phyloP scores from a whole-genome alignment of 2,329 filamentous ascomycete genomes.

The Ophiostoma quercus region DNA sequence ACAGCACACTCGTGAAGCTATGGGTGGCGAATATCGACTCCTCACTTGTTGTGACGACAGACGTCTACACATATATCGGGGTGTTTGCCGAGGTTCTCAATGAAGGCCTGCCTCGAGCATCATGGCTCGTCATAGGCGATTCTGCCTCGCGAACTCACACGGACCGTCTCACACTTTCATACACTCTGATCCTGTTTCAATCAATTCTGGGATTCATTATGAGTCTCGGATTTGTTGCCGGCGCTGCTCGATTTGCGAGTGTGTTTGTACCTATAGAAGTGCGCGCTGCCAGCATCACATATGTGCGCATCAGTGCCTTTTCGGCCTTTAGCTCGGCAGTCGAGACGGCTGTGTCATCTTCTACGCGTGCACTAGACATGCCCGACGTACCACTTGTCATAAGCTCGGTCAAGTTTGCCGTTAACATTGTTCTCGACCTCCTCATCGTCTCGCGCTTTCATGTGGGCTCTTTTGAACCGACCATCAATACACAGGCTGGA shows the following conservation, averaged over 20 bases:
- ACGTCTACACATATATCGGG: slow-evolving; percentile 64
- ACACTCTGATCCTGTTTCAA: slow-evolving; percentile 61
- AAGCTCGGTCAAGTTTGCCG: slow-evolving; percentile 55
- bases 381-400: slow-evolving; percentile 65
- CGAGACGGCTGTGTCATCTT: slow-evolving; percentile 56
- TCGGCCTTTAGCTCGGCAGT: slow-evolving; percentile 57
- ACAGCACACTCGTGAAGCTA: slow-evolving; percentile 61
- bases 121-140: slow-evolving; percentile 66
- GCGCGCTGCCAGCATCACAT: slow-evolving; percentile 52
- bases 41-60: slow-evolving; percentile 57
- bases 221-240: slow-evolving; percentile 53
- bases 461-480: slow-evolving; percentile 49
- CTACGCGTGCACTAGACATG: slow-evolving; percentile 61
- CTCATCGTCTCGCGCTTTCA: slow-evolving; percentile 63
- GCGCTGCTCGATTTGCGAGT: slow-evolving; percentile 50
- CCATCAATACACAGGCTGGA: slow-evolving; percentile 58
- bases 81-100: slow-evolving; percentile 64
- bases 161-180: slow-evolving; percentile 53
- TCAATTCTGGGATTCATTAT: slow-evolving; percentile 52
- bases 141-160: slow-evolving; percentile 46
- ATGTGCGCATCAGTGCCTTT: slow-evolving; percentile 61
- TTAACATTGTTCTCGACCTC: slow-evolving; percentile 64
- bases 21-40: slow-evolving; percentile 66
- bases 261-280: slow-evolving; percentile 60
- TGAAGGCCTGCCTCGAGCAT: slow-evolving; percentile 63